Conservation (phyloP, 2,329 filamentous ascomycete genomes). For the Cordyceps militaris region DNA sequence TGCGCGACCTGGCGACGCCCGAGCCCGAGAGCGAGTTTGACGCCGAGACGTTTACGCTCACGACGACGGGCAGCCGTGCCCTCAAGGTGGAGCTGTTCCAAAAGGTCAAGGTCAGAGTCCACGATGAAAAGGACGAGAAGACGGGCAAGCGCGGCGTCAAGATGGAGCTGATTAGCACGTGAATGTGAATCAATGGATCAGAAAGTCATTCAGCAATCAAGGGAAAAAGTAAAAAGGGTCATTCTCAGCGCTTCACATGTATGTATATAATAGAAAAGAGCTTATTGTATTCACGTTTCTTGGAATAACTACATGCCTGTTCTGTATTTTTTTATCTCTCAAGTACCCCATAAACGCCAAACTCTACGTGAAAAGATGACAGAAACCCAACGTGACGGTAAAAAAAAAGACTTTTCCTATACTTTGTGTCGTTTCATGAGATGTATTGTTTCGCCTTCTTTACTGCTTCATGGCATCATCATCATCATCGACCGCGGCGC, state of each 20-base stretch:
- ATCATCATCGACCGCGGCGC: constrained; percentile 29
- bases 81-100: constrained; percentile 77
- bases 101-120: constrained; percentile 82
- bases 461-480: constrained; percentile 48
- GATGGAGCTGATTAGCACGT: constrained; percentile 54
- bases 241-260: neutral
- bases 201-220: neutral
- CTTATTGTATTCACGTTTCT: constrained; percentile 1
- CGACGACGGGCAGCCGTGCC: constrained; percentile 47
- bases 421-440: constrained; percentile 4
- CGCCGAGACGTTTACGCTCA: constrained; percentile 74
- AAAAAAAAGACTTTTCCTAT: neutral
- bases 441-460: neutral
- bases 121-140: constrained; percentile 85
- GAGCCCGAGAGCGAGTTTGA: constrained; percentile 81
- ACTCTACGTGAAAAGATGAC: constrained; percentile 14
- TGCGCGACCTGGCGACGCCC: constrained; percentile 72
- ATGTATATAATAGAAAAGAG: neutral
- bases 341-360: constrained; percentile 17
- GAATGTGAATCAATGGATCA: neutral
- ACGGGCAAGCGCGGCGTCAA: constrained; percentile 93
- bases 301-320: constrained; percentile 11
- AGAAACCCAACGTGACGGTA: constrained; percentile 11
- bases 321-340: constrained; percentile 14
- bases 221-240: neutral